Evolutionary conservation across 306 rosid genomes (phyloP), one percentile per base, ranked within the genome.

Genomic region (Vigna angularis): DNA sequence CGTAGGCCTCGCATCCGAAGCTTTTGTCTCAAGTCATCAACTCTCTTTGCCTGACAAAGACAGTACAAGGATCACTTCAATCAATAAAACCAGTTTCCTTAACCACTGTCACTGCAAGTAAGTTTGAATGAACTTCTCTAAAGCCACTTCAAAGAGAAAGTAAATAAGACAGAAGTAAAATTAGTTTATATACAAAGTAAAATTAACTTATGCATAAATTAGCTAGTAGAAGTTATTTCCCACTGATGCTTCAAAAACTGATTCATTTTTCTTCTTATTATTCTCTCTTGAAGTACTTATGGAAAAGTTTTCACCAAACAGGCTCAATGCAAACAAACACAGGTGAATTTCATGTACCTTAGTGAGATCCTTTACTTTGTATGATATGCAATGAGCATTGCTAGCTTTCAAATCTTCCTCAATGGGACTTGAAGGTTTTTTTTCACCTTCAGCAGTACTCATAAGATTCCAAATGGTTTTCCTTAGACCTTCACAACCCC

Each of bases 21-120:
- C 77, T 75, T 81, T 81, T 81, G 81, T 42, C 85, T 69, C 81
- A 81, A 75, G 36, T 81, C 85, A 75, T 81, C 85, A 44, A 81
- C 81, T 61, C 34, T 81, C 81, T 62, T 81, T 40, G 73, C 73
- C 85, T 81, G 77, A 50, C 64, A 74, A 28, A 40, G 22, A 61
- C 28, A 75, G 75, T 44, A 42, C 20, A 14, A 72, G 16, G 34
- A 52, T 72, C 50, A 64, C 55, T 57, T 48, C 72, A 68, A 74
- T 36, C 51, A 49, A 44, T 6, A 65, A 53, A 67, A 44, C 15
- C 30, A 20, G 22, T 36, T 57, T 12, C 20, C 49, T 11, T 80
- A 15, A 63, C 61, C 55, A n/a, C 34, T 34, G n/a, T 7, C 15
- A 62, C 9, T 16, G n/a, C 9, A 13, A 9, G 47, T 9, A 9